phyloP scores from a whole-genome alignment of 2,329 filamentous ascomycete species.

The Samsoniella hepiali region DNA sequence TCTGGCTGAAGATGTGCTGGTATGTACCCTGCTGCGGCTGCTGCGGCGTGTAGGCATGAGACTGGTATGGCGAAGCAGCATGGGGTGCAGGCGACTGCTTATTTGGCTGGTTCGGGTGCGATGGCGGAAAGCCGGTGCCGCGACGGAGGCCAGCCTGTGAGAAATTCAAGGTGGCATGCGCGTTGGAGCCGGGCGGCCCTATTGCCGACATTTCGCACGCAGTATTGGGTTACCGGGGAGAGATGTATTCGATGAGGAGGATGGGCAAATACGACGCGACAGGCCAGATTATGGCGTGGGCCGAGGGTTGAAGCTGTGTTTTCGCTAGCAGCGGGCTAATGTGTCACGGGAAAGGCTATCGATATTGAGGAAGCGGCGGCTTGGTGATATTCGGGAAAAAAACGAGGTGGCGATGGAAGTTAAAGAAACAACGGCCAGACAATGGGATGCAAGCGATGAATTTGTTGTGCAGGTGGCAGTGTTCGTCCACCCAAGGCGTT shows the following conservation, averaged over 20 bases:
- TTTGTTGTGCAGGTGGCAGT: slow-evolving; percentile 2
- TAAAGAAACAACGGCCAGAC: neutral
- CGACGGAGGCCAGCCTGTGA: slow-evolving; percentile 50
- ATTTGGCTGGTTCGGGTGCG: slow-evolving; percentile 49
- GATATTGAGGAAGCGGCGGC: neutral
- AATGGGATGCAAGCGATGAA: slow-evolving; percentile 2
- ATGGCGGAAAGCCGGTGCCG: slow-evolving; percentile 40
- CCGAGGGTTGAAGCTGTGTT: slow-evolving; percentile 2
- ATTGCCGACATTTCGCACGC: slow-evolving; percentile 43
- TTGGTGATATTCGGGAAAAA: neutral
- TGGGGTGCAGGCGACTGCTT: slow-evolving; percentile 55
- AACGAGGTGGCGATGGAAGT: neutral
- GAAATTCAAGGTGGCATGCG: slow-evolving; percentile 53
- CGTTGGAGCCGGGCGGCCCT: slow-evolving; percentile 48
- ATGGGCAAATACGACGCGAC: slow-evolving; percentile 11
- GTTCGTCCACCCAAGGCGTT: neutral
- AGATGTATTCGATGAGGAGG: slow-evolving; percentile 9
- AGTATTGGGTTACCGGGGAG: neutral
- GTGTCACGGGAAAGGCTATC: slow-evolving; percentile 5
- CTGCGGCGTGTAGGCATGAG: slow-evolving; percentile 51
- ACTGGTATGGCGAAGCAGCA: slow-evolving; percentile 53
- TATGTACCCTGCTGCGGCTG: slow-evolving; percentile 49
- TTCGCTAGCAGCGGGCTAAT: neutral
- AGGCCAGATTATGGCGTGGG: neutral
- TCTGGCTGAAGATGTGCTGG: slow-evolving; percentile 50